phyloP scores from a whole-genome alignment of 768 basidiomycete species.

The Panaeolus papilionaceus region DNA sequence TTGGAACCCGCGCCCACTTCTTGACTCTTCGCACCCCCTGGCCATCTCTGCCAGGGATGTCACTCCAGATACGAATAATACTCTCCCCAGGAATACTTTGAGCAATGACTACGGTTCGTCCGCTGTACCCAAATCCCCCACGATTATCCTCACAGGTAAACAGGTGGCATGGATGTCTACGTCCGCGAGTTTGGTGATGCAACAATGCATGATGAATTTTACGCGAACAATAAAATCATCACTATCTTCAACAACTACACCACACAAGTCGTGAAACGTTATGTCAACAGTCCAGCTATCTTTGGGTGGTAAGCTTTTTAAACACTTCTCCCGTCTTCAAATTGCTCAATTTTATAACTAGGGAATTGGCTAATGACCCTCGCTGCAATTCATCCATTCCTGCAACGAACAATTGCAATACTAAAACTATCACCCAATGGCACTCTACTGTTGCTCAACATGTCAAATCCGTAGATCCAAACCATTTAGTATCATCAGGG shows the following conservation, averaged over 20 bases:
- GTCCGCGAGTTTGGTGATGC: conserved; percentile 51
- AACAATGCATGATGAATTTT: conserved; percentile 66
- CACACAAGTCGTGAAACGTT: conserved; percentile 58
- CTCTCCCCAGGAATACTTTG: conserved; percentile 55
- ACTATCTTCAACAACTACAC: conserved; percentile 64
- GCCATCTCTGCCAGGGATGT: conserved; percentile 37
- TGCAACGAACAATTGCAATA: conserved; percentile 48
- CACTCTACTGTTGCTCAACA: conserved; percentile 52
- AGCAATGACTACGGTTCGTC: conserved; percentile 67
- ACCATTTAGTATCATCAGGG: conserved; percentile 72
- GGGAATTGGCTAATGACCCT: conserved; percentile 74
- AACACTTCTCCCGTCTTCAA: neutral
- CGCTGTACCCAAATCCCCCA: conserved; percentile 17
- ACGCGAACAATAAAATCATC: conserved; percentile 54
- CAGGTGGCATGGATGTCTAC: conserved; percentile 73
- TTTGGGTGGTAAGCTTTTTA: conserved; percentile 50
- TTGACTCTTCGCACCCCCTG: conserved; percentile 32
- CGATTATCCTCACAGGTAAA: conserved; percentile 12
- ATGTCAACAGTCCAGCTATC: conserved; percentile 56
- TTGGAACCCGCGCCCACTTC: conserved; percentile 53
- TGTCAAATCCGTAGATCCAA: conserved; percentile 56
- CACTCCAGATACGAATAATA: conserved; percentile 39
- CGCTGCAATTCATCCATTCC: conserved; percentile 64
- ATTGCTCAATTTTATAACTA: conserved; percentile 27
- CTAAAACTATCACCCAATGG: conserved; percentile 64